Conservation (phyloP, 179 eudicot genomes). For the Gypsophila paniculata region DNA sequence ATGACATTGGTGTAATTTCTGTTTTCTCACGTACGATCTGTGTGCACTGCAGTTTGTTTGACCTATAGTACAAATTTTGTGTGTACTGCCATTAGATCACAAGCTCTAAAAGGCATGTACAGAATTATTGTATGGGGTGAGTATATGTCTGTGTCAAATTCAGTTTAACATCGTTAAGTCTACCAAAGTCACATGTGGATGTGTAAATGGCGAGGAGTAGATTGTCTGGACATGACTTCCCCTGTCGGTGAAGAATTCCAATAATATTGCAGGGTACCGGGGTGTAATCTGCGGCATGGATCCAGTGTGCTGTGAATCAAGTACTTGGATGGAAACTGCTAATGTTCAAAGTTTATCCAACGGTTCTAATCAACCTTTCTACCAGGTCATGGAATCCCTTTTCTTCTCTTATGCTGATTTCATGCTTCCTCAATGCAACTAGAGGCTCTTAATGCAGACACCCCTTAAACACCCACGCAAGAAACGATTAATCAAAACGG, state of each 20-base stretch:
- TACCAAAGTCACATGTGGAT: too few relatives aligned
- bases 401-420: background rate
- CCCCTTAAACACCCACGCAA: background rate
- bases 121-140: too few relatives aligned
- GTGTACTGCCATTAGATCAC: too few relatives aligned
- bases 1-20: background rate
- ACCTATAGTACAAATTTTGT: background rate
- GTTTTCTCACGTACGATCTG: background rate
- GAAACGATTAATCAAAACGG: background rate
- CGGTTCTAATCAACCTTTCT: conserved; percentile 88
- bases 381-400: conserved; percentile 50
- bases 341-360: conserved; percentile 60
- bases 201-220: too few relatives aligned
- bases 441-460: background rate
- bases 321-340: conserved; percentile 81
- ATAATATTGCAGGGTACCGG: conserved; percentile 52
- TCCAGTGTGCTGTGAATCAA: conserved; percentile 93
- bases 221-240: too few relatives aligned
- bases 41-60: background rate
- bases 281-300: conserved; percentile 98
- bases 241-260: background rate
- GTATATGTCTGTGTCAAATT: too few relatives aligned
- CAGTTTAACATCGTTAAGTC: too few relatives aligned
- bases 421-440: conserved; percentile 3
- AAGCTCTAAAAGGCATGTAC: too few relatives aligned